phyloP scores from a whole-genome alignment of 371 early-diverging fungal genomes.

The Syncephalis plumigaleata region DNA sequence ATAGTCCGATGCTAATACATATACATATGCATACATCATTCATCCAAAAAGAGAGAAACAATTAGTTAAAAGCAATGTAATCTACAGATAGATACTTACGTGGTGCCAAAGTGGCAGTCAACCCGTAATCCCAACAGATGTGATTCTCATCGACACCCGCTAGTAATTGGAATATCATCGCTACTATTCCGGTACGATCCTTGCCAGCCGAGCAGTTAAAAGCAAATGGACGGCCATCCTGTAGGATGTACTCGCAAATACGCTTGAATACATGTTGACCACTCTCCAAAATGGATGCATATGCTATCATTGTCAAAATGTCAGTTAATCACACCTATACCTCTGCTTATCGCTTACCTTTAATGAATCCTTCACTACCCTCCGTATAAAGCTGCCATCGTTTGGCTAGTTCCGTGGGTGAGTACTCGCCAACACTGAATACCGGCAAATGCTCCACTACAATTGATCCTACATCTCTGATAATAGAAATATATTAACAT shows the following conservation, averaged over 20 bases:
- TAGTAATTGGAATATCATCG: constrained; percentile 47
- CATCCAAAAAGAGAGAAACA: too few relatives aligned
- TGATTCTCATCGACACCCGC: constrained; percentile 53
- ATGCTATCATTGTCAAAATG: constrained; percentile 25
- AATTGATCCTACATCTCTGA: constrained; percentile 11
- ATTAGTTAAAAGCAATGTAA: constrained; percentile 11
- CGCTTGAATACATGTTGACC: constrained; percentile 23
- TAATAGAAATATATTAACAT: too few relatives aligned
- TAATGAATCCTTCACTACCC: constrained; percentile 31
- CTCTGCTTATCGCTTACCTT: constrained; percentile 12
- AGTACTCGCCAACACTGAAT: constrained; percentile 34
- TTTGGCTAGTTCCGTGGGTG: constrained; percentile 33
- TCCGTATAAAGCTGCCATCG: constrained; percentile 38
- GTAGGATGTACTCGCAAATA: constrained; percentile 30
- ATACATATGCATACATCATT: background rate
- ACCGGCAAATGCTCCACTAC: constrained; percentile 35
- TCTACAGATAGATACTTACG: constrained; percentile 1
- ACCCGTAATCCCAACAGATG: constrained; percentile 60
- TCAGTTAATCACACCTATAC: background rate
- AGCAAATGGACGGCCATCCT: constrained; percentile 38
- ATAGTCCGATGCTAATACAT: too few relatives aligned
- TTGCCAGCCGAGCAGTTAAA: constrained; percentile 83
- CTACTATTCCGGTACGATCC: constrained; percentile 70
- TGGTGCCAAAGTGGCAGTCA: constrained; percentile 15
- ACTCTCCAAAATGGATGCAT: constrained; percentile 28